Evolutionary conservation across 306 rosid species (phyloP).

Genomic region (Gastrolobium villosum): DNA sequence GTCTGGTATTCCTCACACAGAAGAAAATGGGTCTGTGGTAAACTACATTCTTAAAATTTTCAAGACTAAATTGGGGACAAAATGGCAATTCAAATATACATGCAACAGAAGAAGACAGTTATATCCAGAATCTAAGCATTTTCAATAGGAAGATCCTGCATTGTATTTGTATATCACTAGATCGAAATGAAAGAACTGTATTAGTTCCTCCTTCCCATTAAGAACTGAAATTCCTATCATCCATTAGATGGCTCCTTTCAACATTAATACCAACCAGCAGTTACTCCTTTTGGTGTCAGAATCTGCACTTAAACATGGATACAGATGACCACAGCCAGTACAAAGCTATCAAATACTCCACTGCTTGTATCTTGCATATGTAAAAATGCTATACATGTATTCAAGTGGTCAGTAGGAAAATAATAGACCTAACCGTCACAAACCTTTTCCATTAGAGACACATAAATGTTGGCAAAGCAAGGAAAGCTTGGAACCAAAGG

Average conservation of each 20-base stretch:
- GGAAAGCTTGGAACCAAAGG: conserved; percentile 97
- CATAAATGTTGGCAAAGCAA: conserved; percentile 82
- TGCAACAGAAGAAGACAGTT: background rate
- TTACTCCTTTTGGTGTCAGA: background rate
- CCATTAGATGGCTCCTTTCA: background rate
- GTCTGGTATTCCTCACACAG: background rate
- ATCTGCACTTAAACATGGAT: background rate
- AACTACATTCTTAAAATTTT: background rate
- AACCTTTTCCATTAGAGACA: conserved; percentile 96
- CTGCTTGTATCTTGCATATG: background rate
- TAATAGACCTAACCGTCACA: conserved; percentile 34
- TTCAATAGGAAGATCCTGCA: conserved; percentile 1
- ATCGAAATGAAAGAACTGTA: background rate
- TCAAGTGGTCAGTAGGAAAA: background rate
- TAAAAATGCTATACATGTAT: conserved; percentile 8
- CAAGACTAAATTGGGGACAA: background rate
- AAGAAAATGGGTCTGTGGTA: background rate
- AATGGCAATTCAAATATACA: background rate
- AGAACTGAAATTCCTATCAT: background rate
- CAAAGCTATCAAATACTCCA: background rate
- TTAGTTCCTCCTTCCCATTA: background rate
- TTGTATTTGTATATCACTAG: background rate
- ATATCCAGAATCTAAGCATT: background rate
- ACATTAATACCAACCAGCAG: background rate
- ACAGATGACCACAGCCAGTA: background rate